phyloP scores from a whole-genome alignment of 139 green algal species.

The Tetradesmus lagerheimii region DNA sequence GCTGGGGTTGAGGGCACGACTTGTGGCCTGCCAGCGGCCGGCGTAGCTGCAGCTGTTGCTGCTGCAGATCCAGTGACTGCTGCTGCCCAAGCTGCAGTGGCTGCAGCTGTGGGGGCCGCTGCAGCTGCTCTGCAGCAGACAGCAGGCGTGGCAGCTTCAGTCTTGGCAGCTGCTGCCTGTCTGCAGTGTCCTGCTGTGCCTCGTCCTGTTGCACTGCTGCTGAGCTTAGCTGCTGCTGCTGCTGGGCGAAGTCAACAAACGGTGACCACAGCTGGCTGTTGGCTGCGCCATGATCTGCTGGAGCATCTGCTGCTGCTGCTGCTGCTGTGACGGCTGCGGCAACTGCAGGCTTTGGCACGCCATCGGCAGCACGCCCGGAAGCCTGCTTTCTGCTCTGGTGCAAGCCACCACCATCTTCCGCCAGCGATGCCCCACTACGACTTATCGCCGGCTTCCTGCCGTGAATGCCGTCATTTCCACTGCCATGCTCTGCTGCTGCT shows the following conservation, averaged over 20 bases:
- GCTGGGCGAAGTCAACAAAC: not conserved
- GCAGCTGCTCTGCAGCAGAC: not conserved
- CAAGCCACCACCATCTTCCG: too few relatives aligned
- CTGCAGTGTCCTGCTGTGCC: not conserved
- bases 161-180: not conserved
- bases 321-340: not conserved
- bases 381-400: too few relatives aligned
- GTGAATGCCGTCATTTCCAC: not conserved
- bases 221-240: not conserved
- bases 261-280: not conserved
- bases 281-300: not conserved
- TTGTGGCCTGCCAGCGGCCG: not conserved
- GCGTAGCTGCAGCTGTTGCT: not conserved
- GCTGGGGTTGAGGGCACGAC: not conserved
- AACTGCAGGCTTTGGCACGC: not conserved
- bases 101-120: not conserved
- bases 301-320: not conserved
- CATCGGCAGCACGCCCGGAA: not conserved
- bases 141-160: not conserved
- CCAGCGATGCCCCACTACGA: too few relatives aligned
- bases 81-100: not conserved
- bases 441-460: too few relatives aligned
- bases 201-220: too few relatives aligned
- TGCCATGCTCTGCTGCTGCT: not conserved
- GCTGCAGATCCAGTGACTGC: not conserved